Evolutionary conservation across 805 yeast species (phyloP), one percentile per base, ranked within the genome.

Genomic region (Spathaspora girioi): DNA sequence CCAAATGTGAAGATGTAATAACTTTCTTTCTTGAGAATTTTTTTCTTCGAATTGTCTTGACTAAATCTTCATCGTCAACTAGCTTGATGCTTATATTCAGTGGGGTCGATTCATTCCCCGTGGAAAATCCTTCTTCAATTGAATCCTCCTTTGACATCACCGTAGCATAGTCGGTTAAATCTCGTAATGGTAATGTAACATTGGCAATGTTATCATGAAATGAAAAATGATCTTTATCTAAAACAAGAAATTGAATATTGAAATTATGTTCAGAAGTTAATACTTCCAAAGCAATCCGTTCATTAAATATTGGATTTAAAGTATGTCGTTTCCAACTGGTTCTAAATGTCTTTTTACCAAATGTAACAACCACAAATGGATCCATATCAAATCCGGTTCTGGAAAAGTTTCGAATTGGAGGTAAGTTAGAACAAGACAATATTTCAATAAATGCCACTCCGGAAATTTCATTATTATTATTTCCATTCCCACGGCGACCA

Each of bases 371-470:
- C 2, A 93, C 93, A 69, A 93, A 94, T 1, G 98, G 98, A 63
- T 94, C 99, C 96, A 94, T 89, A 66, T 91, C 97, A 62, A 87
- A 93, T 1, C 92, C 85, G 19, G 89, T 81, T 9, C 91, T 73
- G 0, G 88, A 82, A 14, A 88, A 70, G 56, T 86, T 85, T 41
- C 79, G 78, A 49, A 85, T 76, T 0, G 96, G 89, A 1, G 99
- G 99, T 38, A 93, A 71, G 51, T 86, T 90, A 1, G 81, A 70
- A 9, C 93, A 90, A 1, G 86, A 80, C 2, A 82, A 78, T 18
- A 93, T 81, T 55, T 92, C 96, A 35, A 93, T 62, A 59, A 87
- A 89, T 3, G 88, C 67, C 7, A 92, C 87, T 1, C 98, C 99
- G 27, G 69, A 63, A 8, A 80, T 76, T 19, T 70, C 67, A 38